Evolutionary conservation across 768 basidiomycete species (phyloP).

Genomic region (Boletus edulis): DNA sequence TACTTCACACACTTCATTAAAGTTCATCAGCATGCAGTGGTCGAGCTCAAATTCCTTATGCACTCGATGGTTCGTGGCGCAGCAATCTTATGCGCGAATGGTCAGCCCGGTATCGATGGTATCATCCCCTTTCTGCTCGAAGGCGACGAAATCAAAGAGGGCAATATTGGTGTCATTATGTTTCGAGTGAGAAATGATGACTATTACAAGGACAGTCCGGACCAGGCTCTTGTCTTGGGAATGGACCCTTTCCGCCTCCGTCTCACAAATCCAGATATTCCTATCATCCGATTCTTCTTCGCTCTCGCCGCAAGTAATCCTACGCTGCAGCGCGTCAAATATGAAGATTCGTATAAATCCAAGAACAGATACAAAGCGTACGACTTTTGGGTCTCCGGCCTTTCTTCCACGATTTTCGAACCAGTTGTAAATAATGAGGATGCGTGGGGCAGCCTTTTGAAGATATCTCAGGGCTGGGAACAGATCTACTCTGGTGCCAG

Average conservation of each 20-base stretch:
- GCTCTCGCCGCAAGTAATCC: neutral
- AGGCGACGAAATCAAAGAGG: neutral
- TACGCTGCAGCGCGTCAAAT: neutral
- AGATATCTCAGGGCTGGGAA: too few relatives aligned
- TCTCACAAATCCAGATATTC: neutral
- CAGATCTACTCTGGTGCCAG: too few relatives aligned
- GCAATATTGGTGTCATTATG: neutral
- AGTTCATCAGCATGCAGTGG: too few relatives aligned
- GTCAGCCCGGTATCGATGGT: neutral
- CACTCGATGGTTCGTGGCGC: too few relatives aligned
- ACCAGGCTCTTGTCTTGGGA: fast-evolving
- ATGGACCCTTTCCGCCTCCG: neutral
- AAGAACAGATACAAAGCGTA: neutral
- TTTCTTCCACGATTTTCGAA: neutral
- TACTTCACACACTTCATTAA: too few relatives aligned
- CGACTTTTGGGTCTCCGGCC: neutral
- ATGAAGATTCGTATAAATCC: too few relatives aligned
- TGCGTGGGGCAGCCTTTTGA: too few relatives aligned
- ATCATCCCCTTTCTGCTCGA: neutral
- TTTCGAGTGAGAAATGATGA: neutral
- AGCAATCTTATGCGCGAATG: too few relatives aligned
- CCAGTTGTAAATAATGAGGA: neutral
- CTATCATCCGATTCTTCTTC: neutral
- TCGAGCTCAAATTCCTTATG: too few relatives aligned
- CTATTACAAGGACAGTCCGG: too few relatives aligned